Evolutionary conservation across 345 rosid species (phyloP), one percentile per base, ranked within the genome.

Genomic region (Ricinus communis): DNA sequence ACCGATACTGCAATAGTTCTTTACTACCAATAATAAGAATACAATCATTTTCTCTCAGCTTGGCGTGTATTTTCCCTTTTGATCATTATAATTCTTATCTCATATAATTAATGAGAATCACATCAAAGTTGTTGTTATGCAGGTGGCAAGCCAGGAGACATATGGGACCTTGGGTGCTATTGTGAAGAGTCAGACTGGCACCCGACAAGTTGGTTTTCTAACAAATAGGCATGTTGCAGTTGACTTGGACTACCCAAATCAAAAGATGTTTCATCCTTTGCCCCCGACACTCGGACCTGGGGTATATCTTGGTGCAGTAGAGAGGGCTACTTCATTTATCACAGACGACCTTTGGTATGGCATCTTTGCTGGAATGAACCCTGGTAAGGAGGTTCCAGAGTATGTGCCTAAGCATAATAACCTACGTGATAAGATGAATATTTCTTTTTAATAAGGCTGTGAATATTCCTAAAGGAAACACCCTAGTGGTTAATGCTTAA

Each of bases 191-290:
- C 91, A 88, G 21, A 90, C 93, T 0, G 98, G 97, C 68, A 83
- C 79, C 65, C 83, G 76, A 53, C 97, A 94, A 72, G 96, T 94
- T 53, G 98, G 98, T 64, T 94, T 94, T 79, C 95, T 94, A 50
- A 91, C 97, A 55, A 91, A 94, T 68, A 89, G 98, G 8, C 98
- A 91, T 78, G 98, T 91, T 61, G 98, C 97, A 11, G 98, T 94
- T 61, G 86, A 94, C 79, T 84, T 94, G 72, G 95, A 94, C 65
- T 91, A 94, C 80, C 98, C 96, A 45, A 94, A 83, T 79, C 97
- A 94, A 85, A 94, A 94, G 74, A 91, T 94, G 98, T 94, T 94
- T 84, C 98, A 94, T 84, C 98, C 98, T 73, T 86, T 90, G 73
- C 97, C 98, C 5, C 97, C 98, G 33, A 90, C 91, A 64, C 97